These are phyloP conservation scores for Eucalyptus microcorys DNA, from an alignment of 345 rosid genomes.

Conservation along the genomic window DNA sequence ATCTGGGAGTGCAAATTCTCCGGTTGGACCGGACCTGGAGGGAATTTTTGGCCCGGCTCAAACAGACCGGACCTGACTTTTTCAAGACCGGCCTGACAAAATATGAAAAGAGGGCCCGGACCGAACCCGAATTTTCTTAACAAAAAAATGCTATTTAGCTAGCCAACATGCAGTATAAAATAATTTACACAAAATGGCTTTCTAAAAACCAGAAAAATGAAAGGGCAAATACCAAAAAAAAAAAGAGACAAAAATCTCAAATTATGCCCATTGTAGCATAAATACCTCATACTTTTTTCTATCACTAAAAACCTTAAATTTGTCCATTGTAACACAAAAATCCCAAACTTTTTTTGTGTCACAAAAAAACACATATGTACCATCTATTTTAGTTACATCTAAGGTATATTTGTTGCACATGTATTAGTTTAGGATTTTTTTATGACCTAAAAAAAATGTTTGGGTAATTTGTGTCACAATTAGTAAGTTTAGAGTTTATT, in stretches of 20 bases:
- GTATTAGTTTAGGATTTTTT: fast-evolving
- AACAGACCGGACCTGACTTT: neutral
- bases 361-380: too few relatives aligned
- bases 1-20: neutral
- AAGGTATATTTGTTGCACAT: too few relatives aligned
- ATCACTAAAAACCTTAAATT: too few relatives aligned
- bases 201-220: too few relatives aligned
- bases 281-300: too few relatives aligned
- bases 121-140: neutral
- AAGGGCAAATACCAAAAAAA: neutral
- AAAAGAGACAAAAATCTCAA: too few relatives aligned
- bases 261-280: too few relatives aligned
- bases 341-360: neutral
- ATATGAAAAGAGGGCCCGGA: neutral
- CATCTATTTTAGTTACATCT: neutral
- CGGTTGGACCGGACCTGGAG: neutral
- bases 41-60: neutral
- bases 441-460: too few relatives aligned
- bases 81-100: neutral
- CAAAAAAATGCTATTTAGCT: neutral
- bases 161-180: neutral
- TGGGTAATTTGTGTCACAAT: too few relatives aligned
- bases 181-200: neutral
- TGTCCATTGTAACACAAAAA: neutral
- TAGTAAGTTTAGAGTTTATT: too few relatives aligned